Conservation (phyloP, 2,329 filamentous ascomycete species). For the Domatiomyces globalis region DNA sequence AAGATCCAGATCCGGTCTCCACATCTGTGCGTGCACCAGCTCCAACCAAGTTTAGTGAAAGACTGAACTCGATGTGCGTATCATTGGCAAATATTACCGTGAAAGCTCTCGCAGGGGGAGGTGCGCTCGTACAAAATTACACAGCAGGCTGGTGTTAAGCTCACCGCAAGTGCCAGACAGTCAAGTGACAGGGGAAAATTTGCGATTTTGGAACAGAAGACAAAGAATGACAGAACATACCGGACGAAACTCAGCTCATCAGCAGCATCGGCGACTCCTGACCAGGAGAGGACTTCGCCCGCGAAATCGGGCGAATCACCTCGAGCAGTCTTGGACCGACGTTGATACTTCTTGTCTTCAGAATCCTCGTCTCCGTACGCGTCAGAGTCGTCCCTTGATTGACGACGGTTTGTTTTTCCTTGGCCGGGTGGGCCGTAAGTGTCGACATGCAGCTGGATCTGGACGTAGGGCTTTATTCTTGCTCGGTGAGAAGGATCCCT, state of each 20-base stretch:
- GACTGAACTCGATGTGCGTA: neutral
- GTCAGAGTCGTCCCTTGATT: slow-evolving; percentile 36
- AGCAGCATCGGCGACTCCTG: slow-evolving; percentile 41
- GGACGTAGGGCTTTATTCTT: slow-evolving; percentile 59
- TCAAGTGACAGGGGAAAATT: neutral
- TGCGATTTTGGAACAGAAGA: neutral
- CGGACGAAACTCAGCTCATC: slow-evolving; percentile 59
- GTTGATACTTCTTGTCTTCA: slow-evolving; percentile 32
- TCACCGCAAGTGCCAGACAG: neutral
- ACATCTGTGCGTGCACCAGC: neutral
- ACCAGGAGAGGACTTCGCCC: slow-evolving; percentile 45
- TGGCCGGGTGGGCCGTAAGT: slow-evolving; percentile 31
- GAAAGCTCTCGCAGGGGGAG: neutral
- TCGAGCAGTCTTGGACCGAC: slow-evolving; percentile 40
- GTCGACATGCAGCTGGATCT: slow-evolving; percentile 69
- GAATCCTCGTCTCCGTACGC: slow-evolving; percentile 20
- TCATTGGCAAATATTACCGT: neutral
- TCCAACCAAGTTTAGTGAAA: neutral
- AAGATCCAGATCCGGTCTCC: neutral
- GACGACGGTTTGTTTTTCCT: slow-evolving; percentile 25
- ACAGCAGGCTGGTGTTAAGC: neutral
- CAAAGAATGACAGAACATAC: slow-evolving; percentile 34
- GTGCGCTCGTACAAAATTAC: neutral
- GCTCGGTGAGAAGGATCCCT: slow-evolving; percentile 24
- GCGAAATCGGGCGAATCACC: slow-evolving; percentile 53